Evolutionary conservation across 106 monocot species (phyloP).

Genomic region (Apostasia shenzhenica): DNA sequence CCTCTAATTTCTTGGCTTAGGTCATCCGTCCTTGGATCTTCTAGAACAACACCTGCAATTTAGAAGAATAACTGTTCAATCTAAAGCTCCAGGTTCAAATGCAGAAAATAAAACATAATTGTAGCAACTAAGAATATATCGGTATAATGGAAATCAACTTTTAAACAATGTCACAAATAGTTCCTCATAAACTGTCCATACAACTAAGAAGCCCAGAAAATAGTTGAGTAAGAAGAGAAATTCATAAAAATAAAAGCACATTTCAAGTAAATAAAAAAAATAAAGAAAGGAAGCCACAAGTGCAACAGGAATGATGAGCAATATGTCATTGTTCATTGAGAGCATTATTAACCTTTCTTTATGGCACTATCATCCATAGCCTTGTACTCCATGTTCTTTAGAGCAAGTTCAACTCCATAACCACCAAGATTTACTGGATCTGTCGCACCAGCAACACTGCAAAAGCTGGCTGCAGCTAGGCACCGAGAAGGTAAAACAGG

Average conservation of each 20-base stretch:
- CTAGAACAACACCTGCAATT: conserved; percentile 63
- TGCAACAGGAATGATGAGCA: background rate
- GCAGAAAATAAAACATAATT: background rate
- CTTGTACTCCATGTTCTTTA: conserved; percentile 99
- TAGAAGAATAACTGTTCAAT: background rate
- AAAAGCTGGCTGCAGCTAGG: conserved; percentile 45
- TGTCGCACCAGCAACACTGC: conserved; percentile 61
- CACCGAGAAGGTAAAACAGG: conserved; percentile 71
- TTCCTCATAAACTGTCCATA: background rate
- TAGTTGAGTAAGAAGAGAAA: background rate
- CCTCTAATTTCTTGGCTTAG: conserved; percentile 94
- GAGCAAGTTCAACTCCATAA: conserved; percentile 96
- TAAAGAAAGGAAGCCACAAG: background rate
- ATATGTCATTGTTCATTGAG: background rate
- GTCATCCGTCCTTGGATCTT: conserved; percentile 84
- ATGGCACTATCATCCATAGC: conserved; percentile 90
- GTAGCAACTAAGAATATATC: too few species aligned
- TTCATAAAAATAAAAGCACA: background rate
- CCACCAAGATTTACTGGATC: conserved; percentile 78
- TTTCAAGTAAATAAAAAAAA: background rate
- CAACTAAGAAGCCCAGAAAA: background rate
- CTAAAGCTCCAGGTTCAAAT: background rate
- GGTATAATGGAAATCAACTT: too few species aligned
- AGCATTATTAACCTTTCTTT: conserved; percentile 54
- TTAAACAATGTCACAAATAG: too few species aligned